Percentiles rank a stretch among this genome's conserved stretches.
Evolutionary conservation across 345 rosid species (phyloP).

Genomic region (Pugionium cornutum): DNA sequence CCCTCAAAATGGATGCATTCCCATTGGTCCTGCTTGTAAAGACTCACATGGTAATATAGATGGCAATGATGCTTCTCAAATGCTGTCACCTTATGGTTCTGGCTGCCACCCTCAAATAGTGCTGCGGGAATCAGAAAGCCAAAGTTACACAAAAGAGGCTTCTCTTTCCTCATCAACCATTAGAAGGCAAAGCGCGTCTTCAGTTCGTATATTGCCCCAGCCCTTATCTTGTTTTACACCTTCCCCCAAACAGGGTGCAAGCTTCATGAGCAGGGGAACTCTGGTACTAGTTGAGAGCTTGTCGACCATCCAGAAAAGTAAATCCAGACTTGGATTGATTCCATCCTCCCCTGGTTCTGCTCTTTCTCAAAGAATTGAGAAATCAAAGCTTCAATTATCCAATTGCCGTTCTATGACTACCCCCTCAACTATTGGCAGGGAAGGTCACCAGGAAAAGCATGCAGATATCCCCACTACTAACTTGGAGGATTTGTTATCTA

Average conservation of each 20-base stretch:
- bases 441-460: conserved; percentile 28
- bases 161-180: conserved; percentile 45
- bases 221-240: conserved; percentile 51
- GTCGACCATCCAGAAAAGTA: conserved; percentile 49
- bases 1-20: conserved; percentile 28
- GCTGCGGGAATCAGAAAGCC: conserved; percentile 44
- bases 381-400: conserved; percentile 47
- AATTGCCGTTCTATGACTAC: conserved; percentile 45
- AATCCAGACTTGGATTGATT: conserved; percentile 46
- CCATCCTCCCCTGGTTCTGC: conserved; percentile 50
- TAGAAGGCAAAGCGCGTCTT: conserved; percentile 37
- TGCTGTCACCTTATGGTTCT: conserved; percentile 42
- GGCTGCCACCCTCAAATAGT: conserved; percentile 30
- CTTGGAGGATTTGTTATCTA: conserved; percentile 44
- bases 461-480: conserved; percentile 42
- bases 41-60: conserved; percentile 27
- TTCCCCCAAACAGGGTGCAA: conserved; percentile 53
- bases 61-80: conserved; percentile 31
- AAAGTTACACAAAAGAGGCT: conserved; percentile 37
- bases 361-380: conserved; percentile 53
- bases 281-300: conserved; percentile 42
- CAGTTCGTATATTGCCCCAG: conserved; percentile 39
- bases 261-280: conserved; percentile 49
- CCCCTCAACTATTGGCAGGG: conserved; percentile 37
- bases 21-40: conserved; percentile 23